phyloP scores from a whole-genome alignment of 441 rosid species.

The Populus tomentosa region DNA sequence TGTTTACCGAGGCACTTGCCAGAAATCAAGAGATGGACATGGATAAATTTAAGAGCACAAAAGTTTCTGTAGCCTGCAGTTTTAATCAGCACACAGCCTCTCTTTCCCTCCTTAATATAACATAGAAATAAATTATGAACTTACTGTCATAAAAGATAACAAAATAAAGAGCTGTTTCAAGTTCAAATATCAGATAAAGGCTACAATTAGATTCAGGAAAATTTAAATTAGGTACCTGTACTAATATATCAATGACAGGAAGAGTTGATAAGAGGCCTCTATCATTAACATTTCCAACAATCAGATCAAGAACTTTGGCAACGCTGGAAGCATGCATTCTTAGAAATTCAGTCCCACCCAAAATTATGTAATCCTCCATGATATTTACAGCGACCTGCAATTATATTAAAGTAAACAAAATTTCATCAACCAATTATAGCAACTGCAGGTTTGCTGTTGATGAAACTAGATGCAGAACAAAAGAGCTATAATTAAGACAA shows the following conservation, averaged over 20 bases:
- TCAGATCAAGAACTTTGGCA: conserved; percentile 86
- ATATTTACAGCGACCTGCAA: conserved; percentile 85
- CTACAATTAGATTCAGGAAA: neutral
- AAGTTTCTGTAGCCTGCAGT: neutral
- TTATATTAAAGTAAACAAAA: conserved; percentile 1
- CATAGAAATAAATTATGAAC: neutral
- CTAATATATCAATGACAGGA: conserved; percentile 83
- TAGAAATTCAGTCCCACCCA: conserved; percentile 84
- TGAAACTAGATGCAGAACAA: neutral
- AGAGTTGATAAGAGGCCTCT: conserved; percentile 72
- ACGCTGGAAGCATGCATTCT: conserved; percentile 74
- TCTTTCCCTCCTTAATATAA: neutral
- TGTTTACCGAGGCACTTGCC: neutral
- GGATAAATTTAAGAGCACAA: neutral
- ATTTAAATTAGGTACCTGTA: conserved; percentile 59
- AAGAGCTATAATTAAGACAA: neutral
- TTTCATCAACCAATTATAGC: neutral
- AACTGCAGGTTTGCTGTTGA: neutral
- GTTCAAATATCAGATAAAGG: neutral
- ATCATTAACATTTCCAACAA: conserved; percentile 94
- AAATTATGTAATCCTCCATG: conserved; percentile 71
- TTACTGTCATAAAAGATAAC: neutral
- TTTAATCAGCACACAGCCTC: neutral
- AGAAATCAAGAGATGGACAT: neutral
- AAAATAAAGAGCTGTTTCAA: neutral